Evolutionary conservation across 805 yeast genomes (phyloP).

Genomic region (Saccharomycopsis fodiens): DNA sequence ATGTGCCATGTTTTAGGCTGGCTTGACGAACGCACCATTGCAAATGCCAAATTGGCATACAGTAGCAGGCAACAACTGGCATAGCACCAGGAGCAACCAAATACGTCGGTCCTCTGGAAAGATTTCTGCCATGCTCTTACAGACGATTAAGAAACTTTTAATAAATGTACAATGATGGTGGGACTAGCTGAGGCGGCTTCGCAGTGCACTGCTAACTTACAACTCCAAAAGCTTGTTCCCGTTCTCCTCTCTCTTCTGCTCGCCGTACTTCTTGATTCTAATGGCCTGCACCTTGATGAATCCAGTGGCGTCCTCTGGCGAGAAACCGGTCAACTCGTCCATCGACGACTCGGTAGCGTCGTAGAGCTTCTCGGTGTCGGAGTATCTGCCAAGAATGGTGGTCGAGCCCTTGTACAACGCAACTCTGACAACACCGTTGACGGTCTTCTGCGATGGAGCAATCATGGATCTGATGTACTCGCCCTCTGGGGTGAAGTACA

Average conservation of each 20-base stretch:
- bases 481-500: slow-evolving; percentile 97
- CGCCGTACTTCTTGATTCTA: slow-evolving; percentile 97
- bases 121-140: no score
- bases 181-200: no score
- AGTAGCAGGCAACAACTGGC: no score
- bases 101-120: no score
- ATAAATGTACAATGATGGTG: no score
- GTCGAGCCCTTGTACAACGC: slow-evolving; percentile 88
- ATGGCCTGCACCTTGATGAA: slow-evolving; percentile 97
- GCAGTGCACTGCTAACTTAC: neutral
- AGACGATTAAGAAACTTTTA: no score
- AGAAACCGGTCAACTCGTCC: slow-evolving; percentile 98
- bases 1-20: no score
- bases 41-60: no score
- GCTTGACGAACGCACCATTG: no score
- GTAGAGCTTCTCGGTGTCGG: slow-evolving; percentile 91
- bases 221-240: slow-evolving; percentile 3
- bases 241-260: slow-evolving; percentile 71
- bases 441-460: slow-evolving; percentile 88
- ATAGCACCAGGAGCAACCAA: no score
- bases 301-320: slow-evolving; percentile 94
- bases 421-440: slow-evolving; percentile 94
- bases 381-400: slow-evolving; percentile 83
- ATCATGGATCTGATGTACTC: slow-evolving; percentile 93
- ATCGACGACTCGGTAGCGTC: slow-evolving; percentile 97